Conservation (phyloP, 1,284 basidiomycete species). For the Hortiboletus rubellus region DNA sequence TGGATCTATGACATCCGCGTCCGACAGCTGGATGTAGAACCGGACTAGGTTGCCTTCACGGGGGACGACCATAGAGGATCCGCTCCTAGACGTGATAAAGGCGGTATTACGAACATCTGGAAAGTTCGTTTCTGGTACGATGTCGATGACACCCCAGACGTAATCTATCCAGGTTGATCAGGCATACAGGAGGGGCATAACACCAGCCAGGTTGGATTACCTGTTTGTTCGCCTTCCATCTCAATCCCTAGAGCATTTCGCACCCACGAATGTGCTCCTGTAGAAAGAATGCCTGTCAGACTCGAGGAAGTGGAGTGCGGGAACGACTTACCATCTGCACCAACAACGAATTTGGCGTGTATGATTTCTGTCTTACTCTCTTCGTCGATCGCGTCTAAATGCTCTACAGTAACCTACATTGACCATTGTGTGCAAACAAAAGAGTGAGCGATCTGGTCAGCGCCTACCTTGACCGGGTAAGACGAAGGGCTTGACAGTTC, state of each 20-base stretch:
- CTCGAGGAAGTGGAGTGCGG: too few species aligned
- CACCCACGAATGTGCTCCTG: constrained; percentile 84
- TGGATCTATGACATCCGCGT: not conserved
- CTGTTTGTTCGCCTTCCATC: constrained; percentile 77
- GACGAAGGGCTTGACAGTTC: constrained; percentile 45
- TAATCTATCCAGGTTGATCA: constrained; percentile 44
- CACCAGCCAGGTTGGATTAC: constrained; percentile 2
- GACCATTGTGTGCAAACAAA: not conserved
- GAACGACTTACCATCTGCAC: constrained; percentile 52
- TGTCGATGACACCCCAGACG: constrained; percentile 77
- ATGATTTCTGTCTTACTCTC: constrained; percentile 20
- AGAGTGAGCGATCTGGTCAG: not conserved
- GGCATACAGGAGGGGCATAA: not conserved
- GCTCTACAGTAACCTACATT: constrained; percentile 44
- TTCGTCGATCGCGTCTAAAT: constrained; percentile 32
- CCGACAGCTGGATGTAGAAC: constrained; percentile 4
- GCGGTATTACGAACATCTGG: constrained; percentile 74
- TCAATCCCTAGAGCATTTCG: constrained; percentile 64
- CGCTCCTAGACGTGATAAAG: constrained; percentile 58
- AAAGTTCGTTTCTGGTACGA: constrained; percentile 70
- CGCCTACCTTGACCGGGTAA: constrained; percentile 56
- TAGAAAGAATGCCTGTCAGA: not conserved
- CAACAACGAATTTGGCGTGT: constrained; percentile 60
- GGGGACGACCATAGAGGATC: constrained; percentile 68
- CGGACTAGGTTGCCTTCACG: not conserved